A percentile compares a stretch with the other conserved stretches of the same genome.
phyloP scores from a whole-genome alignment of 495 filamentous ascomycete genomes.

The Aspergillus cavernicola region DNA sequence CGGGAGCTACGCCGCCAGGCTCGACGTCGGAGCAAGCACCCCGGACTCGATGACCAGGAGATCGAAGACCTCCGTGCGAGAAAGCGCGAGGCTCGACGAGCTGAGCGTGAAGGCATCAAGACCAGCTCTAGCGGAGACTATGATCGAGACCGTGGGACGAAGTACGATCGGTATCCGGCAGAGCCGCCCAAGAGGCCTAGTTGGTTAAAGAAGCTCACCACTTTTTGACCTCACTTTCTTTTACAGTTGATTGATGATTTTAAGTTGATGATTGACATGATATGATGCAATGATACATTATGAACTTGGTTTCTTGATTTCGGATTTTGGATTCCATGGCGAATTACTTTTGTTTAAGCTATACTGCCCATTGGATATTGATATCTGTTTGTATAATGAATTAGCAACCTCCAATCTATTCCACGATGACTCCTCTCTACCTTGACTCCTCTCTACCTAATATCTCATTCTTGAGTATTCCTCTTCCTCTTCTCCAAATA shows the following conservation, averaged over 20 bases:
- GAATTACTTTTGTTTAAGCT: neutral
- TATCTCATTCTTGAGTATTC: neutral
- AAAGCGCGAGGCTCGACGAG: slow-evolving; percentile 29
- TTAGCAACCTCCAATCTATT: neutral
- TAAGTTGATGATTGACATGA: slow-evolving; percentile 19
- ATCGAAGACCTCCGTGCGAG: slow-evolving; percentile 34
- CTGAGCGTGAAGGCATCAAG: slow-evolving; percentile 30
- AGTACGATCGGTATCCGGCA: slow-evolving; percentile 29
- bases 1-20: slow-evolving; percentile 35
- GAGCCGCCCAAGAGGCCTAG: slow-evolving; percentile 35
- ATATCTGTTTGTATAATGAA: slow-evolving; percentile 11
- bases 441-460: neutral
- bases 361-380: neutral
- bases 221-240: slow-evolving; percentile 19
- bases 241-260: neutral
- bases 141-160: slow-evolving; percentile 39
- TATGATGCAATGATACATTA: slow-evolving; percentile 18
- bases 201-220: slow-evolving; percentile 49
- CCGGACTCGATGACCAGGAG: slow-evolving; percentile 37
- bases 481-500: slow-evolving; percentile 54
- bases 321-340: neutral
- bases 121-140: slow-evolving; percentile 44
- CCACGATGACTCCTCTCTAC: neutral
- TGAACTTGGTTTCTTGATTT: neutral
- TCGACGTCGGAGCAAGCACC: slow-evolving; percentile 36